Conservation (phyloP, 2,329 filamentous ascomycete species). For the Pseudogymnoascus sp. region DNA sequence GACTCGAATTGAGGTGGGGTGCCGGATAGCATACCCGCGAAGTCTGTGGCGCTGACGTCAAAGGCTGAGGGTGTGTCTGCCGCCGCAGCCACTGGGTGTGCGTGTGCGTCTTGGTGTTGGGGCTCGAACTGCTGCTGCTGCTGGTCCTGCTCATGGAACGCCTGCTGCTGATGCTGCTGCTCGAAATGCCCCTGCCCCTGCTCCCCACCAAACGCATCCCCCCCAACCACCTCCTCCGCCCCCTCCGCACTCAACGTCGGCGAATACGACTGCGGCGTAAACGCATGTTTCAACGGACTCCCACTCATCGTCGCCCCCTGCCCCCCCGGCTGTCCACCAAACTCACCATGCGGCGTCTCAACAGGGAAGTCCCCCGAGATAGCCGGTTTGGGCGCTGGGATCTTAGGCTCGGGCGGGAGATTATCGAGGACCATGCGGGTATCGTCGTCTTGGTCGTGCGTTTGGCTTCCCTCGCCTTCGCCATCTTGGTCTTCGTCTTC, state of each 20-base stretch:
- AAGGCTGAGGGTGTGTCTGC: background rate
- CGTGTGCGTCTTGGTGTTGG: background rate
- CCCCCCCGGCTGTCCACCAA: background rate
- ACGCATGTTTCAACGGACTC: background rate
- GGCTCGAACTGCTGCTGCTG: background rate
- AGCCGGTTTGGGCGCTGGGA: background rate
- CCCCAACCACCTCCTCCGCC: background rate
- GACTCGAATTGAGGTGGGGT: background rate
- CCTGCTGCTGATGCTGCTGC: background rate
- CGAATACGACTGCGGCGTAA: background rate
- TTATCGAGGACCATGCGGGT: background rate
- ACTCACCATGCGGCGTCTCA: background rate
- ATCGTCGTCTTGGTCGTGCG: background rate
- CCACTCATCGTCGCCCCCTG: background rate
- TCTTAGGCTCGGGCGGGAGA: background rate
- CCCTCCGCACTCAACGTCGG: background rate
- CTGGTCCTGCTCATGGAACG: background rate
- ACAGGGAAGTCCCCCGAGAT: background rate
- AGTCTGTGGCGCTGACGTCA: background rate
- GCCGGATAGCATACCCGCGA: background rate
- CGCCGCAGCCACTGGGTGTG: background rate
- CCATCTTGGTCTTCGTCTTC: slow-evolving; percentile 16
- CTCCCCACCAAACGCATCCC: background rate
- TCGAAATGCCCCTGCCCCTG: background rate
- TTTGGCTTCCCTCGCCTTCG: background rate